Evolutionary conservation across 1,139 yeast species (phyloP).

Genomic region (Cylindricascospora bacillispora): DNA sequence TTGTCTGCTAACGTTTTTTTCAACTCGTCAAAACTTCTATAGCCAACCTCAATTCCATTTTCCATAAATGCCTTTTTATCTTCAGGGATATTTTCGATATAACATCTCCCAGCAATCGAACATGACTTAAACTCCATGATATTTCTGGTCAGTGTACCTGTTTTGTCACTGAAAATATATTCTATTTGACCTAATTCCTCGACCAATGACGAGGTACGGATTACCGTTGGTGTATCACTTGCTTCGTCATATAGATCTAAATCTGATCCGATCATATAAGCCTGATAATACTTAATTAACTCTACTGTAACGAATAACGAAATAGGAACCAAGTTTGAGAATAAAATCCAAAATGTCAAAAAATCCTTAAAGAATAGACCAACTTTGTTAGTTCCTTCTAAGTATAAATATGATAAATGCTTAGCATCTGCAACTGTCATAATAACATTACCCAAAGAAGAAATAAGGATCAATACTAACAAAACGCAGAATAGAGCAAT

Average conservation of each 20-base stretch:
- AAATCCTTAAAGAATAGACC: constrained; percentile 73
- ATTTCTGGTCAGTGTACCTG: constrained; percentile 90
- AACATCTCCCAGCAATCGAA: constrained; percentile 84
- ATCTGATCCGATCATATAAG: constrained; percentile 85
- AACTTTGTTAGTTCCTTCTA: constrained; percentile 58
- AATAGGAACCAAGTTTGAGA: constrained; percentile 91
- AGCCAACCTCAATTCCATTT: constrained; percentile 79
- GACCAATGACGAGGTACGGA: constrained; percentile 86
- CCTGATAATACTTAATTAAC: constrained; percentile 88
- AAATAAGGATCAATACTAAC: constrained; percentile 59
- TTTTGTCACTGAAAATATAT: constrained; percentile 89
- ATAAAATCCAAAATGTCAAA: constrained; percentile 89
- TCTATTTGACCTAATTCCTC: constrained; percentile 96
- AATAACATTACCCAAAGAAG: constrained; percentile 80
- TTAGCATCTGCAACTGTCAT: constrained; percentile 45
- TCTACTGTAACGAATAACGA: constrained; percentile 93
- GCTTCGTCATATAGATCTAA: constrained; percentile 82
- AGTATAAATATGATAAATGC: constrained; percentile 47
- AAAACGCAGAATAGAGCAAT: constrained; percentile 75
- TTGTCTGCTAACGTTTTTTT: constrained; percentile 36
- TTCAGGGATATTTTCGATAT: constrained; percentile 82
- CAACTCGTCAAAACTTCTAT: constrained; percentile 57
- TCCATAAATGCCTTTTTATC: constrained; percentile 60
- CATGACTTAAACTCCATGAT: constrained; percentile 96
- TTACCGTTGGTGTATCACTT: constrained; percentile 88